Conservation (phyloP, 176 grass and related monocot species). For the Eremochloa ophiuroides region DNA sequence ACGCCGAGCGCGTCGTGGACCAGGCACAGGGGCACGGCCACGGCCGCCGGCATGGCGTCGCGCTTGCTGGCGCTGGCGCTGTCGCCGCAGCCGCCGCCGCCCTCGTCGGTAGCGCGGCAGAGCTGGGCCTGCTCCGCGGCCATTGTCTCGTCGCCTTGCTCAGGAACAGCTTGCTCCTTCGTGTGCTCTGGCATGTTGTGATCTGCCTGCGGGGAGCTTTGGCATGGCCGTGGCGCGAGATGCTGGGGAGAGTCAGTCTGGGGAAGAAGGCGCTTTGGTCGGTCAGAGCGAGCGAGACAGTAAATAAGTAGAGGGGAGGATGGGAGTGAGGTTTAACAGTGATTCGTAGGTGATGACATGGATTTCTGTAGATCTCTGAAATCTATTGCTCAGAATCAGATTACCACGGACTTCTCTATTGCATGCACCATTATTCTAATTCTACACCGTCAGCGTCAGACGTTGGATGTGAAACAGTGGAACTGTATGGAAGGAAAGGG, state of each 20-base stretch:
- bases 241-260: background rate
- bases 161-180: background rate
- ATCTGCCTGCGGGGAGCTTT: background rate
- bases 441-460: too few species aligned
- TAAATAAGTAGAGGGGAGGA: background rate
- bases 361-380: too few species aligned
- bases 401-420: too few species aligned
- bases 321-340: background rate
- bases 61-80: background rate
- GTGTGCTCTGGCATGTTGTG: background rate
- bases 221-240: constrained; percentile 23
- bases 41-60: constrained; percentile 7
- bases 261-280: background rate
- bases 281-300: background rate
- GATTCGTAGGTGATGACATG: too few species aligned
- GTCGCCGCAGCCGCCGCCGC: background rate
- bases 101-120: background rate
- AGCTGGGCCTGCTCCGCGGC: constrained; percentile 22
- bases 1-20: constrained; percentile 51
- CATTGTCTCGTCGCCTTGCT: constrained; percentile 23
- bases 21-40: constrained; percentile 16
- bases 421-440: too few species aligned
- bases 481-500: background rate
- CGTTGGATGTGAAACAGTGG: background rate
- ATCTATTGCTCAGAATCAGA: too few species aligned